A percentile compares a stretch with the other conserved stretches of the same genome.
Conservation (phyloP, 2,329 filamentous ascomycete genomes). For the Dendryphion nanum region DNA sequence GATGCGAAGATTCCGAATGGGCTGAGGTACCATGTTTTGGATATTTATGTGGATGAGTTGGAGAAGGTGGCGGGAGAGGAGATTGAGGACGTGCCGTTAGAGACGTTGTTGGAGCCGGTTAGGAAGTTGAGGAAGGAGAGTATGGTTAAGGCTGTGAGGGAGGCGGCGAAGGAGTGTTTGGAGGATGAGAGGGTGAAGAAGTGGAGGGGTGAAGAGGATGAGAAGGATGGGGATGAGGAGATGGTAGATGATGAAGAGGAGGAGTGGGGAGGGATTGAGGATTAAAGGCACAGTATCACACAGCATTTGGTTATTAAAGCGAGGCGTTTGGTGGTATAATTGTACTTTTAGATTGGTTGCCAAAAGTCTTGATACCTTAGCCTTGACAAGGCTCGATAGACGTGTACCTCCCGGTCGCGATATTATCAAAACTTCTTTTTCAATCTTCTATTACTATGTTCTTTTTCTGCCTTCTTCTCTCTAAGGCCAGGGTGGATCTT, state of each 20-base stretch:
- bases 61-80: slow-evolving; percentile 62
- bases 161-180: slow-evolving; percentile 67
- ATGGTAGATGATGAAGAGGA: slow-evolving; percentile 47
- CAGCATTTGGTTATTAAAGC: too few species aligned
- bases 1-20: slow-evolving; percentile 72
- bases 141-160: slow-evolving; percentile 69
- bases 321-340: slow-evolving; percentile 24
- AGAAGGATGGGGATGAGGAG: slow-evolving; percentile 34
- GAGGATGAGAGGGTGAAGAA: slow-evolving; percentile 71
- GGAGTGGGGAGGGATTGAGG: slow-evolving; percentile 69
- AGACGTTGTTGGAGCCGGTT: slow-evolving; percentile 55
- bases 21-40: slow-evolving; percentile 79
- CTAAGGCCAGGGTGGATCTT: slow-evolving; percentile 73
- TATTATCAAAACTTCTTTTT: too few species aligned
- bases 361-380: slow-evolving; percentile 8
- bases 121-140: slow-evolving; percentile 56
- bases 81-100: slow-evolving; percentile 43
- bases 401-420: too few species aligned
- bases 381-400: too few species aligned
- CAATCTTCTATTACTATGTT: too few species aligned
- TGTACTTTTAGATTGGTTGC: slow-evolving; percentile 4
- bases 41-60: slow-evolving; percentile 89
- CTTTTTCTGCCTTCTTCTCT: too few species aligned
- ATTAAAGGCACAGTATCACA: too few species aligned
- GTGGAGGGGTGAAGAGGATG: slow-evolving; percentile 49